These are phyloP conservation scores for Coelastrella sp. DNA, from an alignment of 139 green algal genomes.

Conservation along the genomic window DNA sequence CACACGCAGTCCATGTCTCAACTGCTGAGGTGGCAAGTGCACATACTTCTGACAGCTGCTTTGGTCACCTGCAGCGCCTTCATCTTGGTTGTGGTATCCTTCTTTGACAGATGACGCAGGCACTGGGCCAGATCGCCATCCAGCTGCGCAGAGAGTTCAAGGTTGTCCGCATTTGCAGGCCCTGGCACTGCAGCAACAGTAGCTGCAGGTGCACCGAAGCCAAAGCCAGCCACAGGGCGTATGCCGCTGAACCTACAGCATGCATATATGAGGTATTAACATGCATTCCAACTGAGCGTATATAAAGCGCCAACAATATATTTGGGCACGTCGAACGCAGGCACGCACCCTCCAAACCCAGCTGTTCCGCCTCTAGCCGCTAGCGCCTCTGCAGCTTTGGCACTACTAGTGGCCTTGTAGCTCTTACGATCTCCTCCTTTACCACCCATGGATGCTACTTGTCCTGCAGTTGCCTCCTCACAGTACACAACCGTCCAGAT, in stretches of 20 bases:
- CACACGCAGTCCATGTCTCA: background rate
- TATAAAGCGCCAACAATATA: background rate
- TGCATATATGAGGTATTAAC: background rate
- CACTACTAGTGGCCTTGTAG: constrained; percentile 50
- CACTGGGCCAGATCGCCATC: constrained; percentile 79
- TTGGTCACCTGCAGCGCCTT: constrained; percentile 84
- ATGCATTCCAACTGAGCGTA: background rate
- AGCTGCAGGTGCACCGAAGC: constrained; percentile 47
- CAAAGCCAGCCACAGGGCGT: constrained; percentile 50
- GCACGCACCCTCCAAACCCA: constrained; percentile 60
- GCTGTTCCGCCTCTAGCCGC: constrained; percentile 36
- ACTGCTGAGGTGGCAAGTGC: background rate
- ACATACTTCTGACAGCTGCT: background rate
- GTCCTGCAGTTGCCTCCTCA: background rate
- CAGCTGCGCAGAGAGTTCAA: constrained; percentile 55
- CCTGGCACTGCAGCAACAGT: background rate
- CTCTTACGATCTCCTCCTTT: constrained; percentile 38
- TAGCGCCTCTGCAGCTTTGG: constrained; percentile 54
- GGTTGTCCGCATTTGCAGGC: background rate
- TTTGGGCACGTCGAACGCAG: background rate
- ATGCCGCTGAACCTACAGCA: constrained; percentile 48
- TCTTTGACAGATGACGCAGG: constrained; percentile 83
- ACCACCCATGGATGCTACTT: constrained; percentile 33
- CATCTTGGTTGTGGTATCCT: constrained; percentile 82
- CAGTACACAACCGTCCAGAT: background rate